These are phyloP conservation scores for Leishmania gerbilli DNA, from an alignment of 208 protist genomes.

Conservation along the genomic window DNA sequence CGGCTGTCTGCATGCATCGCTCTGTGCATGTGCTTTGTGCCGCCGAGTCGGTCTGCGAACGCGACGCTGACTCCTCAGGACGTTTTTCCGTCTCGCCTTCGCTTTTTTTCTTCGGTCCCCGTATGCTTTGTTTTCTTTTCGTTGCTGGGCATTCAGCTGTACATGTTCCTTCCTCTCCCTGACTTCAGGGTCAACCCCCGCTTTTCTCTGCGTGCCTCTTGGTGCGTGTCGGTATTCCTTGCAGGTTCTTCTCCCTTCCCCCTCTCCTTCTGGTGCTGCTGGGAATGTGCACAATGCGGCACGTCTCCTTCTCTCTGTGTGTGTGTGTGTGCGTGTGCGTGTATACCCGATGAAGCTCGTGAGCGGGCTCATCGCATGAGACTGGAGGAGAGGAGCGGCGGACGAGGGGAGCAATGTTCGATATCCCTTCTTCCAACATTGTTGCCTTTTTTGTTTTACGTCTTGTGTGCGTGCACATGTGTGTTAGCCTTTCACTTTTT, in stretches of 20 bases:
- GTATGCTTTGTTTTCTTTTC: neutral
- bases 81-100: neutral
- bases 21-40: neutral
- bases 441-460: neutral
- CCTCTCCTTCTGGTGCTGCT: no score
- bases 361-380: neutral
- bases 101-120: neutral
- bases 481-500: neutral
- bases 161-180: no score
- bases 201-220: no score
- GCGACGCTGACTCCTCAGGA: neutral
- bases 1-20: neutral
- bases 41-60: neutral
- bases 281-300: no score
- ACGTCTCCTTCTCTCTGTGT: neutral
- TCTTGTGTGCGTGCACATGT: neutral
- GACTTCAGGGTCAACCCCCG: neutral
- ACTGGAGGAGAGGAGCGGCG: no score
- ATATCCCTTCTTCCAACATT: neutral
- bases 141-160: no score
- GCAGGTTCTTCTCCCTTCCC: no score
- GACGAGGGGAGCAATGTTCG: neutral
- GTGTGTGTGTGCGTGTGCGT: neutral
- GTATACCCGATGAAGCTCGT: neutral
- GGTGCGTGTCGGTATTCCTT: no score